A percentile compares a stretch with the other conserved stretches of the same genome.
Conservation (phyloP, 805 yeast species). For the Cyberlindnera mycetangii region DNA sequence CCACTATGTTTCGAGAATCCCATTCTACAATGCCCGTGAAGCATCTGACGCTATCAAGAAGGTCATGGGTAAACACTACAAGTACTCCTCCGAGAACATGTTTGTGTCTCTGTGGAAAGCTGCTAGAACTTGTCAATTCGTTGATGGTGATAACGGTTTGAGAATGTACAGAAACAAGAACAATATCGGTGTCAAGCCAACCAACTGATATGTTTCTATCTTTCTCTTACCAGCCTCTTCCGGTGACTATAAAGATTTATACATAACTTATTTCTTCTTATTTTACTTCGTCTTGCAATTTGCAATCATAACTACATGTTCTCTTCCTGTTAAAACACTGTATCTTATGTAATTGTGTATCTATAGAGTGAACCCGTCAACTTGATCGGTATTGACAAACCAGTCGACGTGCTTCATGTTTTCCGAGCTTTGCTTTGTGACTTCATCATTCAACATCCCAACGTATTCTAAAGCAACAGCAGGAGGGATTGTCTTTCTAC, state of each 20-base stretch:
- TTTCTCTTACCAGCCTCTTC: too few species aligned
- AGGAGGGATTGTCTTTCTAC: constrained; percentile 73
- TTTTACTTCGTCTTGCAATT: neutral
- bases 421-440: constrained; percentile 37
- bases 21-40: constrained; percentile 80
- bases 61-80: constrained; percentile 84
- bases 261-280: neutral
- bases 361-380: constrained; percentile 29
- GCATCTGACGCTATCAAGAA: constrained; percentile 75
- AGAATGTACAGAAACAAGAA: constrained; percentile 64
- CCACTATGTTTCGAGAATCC: constrained; percentile 80
- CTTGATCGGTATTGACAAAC: constrained; percentile 35
- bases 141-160: constrained; percentile 66
- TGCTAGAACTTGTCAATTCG: constrained; percentile 65
- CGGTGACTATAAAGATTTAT: too few species aligned
- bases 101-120: constrained; percentile 55
- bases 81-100: constrained; percentile 56
- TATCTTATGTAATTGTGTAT: too few species aligned
- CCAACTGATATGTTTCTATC: constrained; percentile 3
- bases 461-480: constrained; percentile 51
- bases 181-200: constrained; percentile 37
- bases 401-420: constrained; percentile 40
- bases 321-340: too few species aligned
- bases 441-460: constrained; percentile 54
- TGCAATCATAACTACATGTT: too few species aligned